Evolutionary conservation across 805 yeast species (phyloP).

Genomic region (Kuraishia floccosa): DNA sequence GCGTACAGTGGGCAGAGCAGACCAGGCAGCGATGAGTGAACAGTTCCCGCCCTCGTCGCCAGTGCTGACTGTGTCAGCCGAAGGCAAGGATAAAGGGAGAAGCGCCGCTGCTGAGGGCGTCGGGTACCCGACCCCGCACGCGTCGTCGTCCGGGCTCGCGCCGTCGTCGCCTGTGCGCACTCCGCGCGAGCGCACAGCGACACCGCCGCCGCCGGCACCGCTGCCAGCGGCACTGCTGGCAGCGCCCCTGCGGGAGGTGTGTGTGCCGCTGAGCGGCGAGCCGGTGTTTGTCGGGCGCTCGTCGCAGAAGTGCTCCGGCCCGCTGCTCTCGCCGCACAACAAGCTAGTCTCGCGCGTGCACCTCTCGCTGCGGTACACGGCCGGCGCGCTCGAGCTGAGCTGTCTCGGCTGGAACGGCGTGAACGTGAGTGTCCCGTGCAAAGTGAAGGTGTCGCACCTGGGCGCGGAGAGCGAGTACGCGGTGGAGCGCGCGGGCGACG

Average conservation of each 20-base stretch:
- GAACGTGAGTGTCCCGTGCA: slow-evolving; percentile 48
- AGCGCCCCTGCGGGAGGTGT: slow-evolving; percentile 22
- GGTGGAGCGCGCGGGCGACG: slow-evolving; percentile 6
- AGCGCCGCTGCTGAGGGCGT: slow-evolving; percentile 1
- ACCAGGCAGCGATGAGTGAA: slow-evolving; percentile 5
- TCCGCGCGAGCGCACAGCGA: background rate
- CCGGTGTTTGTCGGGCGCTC: slow-evolving; percentile 55
- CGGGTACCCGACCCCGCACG: slow-evolving; percentile 62
- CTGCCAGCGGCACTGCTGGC: slow-evolving; percentile 21
- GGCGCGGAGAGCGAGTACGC: slow-evolving; percentile 10
- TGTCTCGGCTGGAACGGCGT: slow-evolving; percentile 84
- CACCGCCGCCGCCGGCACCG: background rate
- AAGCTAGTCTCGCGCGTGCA: slow-evolving; percentile 62
- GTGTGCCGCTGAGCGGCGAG: slow-evolving; percentile 25
- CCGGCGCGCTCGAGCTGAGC: slow-evolving; percentile 32
- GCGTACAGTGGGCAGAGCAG: too few species aligned
- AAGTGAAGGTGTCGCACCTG: slow-evolving; percentile 19
- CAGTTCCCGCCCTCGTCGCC: slow-evolving; percentile 49
- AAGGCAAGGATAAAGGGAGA: too few species aligned
- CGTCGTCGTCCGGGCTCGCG: slow-evolving; percentile 36
- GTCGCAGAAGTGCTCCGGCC: slow-evolving; percentile 42
- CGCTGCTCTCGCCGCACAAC: slow-evolving; percentile 28
- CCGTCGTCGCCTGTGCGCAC: slow-evolving; percentile 3
- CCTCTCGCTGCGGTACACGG: slow-evolving; percentile 34
- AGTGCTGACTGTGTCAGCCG: too few species aligned